Evolutionary conservation across 495 filamentous ascomycete species (phyloP), one percentile per base, ranked within the genome.

Genomic region (Penicillium chermesinum): DNA sequence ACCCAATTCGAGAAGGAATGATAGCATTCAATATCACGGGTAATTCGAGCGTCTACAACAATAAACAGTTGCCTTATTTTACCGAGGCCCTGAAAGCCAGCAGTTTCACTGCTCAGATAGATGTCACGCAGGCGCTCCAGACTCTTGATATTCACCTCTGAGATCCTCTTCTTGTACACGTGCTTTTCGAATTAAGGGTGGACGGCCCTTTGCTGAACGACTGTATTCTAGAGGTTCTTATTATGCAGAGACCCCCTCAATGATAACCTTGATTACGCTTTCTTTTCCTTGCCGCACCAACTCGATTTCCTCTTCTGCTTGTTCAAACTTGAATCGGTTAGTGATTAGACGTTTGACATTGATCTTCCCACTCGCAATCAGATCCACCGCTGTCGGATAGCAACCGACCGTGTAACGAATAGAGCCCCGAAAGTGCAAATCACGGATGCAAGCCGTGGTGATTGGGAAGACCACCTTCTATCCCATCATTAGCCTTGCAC

Each of bases 331-430:
- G 37, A 88, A 87, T 16, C 80, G 76, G 45, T 80, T 71, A 12
- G 81, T 86, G 34, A 95, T 77, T 14, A 94, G 69, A 57, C 75
- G 71, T 72, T 87, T 87, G 18, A 93, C 82, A 48, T 82, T 77
- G 7, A 95, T 74, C 50, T 78, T 77, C 32, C 85, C 84, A 37
- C 59, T 70, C 3, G 73, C 70, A 1, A 96, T 74, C 35, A 96
- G 70, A 47, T 86, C 77, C 6, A 94, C 78, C 1, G 88, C 88
- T 0, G 86, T 75, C 54, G 77, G 71, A 54, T 91, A 94, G 62
- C 91, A 88, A 2, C 87, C 88, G 39, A 76, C 78, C 13, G 78
- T 81, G 62, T 95, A 96, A 13, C 89, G 81, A 67, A 93, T 93
- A 48, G 79, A 85, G 12, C 88, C 88, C 54, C 82, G 82, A 15